Evolutionary conservation across 2,329 filamentous ascomycete genomes (phyloP), one percentile per base, ranked within the genome.

Genomic region (Microdochium nivale): DNA sequence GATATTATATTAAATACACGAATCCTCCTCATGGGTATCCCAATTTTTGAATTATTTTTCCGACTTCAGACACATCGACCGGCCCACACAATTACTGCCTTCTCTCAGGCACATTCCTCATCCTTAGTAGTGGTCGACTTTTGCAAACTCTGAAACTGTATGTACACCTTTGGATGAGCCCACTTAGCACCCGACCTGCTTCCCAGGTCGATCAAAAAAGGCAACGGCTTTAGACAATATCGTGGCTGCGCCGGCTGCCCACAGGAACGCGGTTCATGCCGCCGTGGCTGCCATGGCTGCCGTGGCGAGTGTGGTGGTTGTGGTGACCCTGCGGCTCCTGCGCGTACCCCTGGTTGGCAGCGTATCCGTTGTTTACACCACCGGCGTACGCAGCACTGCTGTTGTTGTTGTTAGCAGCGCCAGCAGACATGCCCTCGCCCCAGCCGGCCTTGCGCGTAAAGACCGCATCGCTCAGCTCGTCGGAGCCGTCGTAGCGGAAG

Each of bases 391-490:
- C n/a, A 24, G 49, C 54, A 27, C 51, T 49, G 25, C 40, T 69
- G 46, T 70, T 69, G 19, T 16, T 19, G 19, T 11, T 3, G 19
- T 7, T 19, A 44, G 40, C 19, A 23, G 14, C 40, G 13, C 8
- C 40, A 44, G 65, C 67, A 54, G 64, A 65, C 30, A 69, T 65
- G 47, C 67, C 65, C 4, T 63, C 67, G 21, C 81, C 82, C 82
- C 82, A 86, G 1, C 80, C 80, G 8, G 74, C 82, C 58, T 77
- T 76, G 53, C 79, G 70, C 0, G 82, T 86, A 54, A 78, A 84
- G 3, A 80, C 67, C 0, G 79, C 74, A 51, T 79, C 70, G 51
- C 74, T 72, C 48, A 84, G 74, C 48, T 77, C 75, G 3, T 64
- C 66, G 7, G 65, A 64, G 0, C 67, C 69, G 9, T 57, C 70